Evolutionary conservation across 208 protist species (phyloP).

Genomic region (Leishmania major): DNA sequence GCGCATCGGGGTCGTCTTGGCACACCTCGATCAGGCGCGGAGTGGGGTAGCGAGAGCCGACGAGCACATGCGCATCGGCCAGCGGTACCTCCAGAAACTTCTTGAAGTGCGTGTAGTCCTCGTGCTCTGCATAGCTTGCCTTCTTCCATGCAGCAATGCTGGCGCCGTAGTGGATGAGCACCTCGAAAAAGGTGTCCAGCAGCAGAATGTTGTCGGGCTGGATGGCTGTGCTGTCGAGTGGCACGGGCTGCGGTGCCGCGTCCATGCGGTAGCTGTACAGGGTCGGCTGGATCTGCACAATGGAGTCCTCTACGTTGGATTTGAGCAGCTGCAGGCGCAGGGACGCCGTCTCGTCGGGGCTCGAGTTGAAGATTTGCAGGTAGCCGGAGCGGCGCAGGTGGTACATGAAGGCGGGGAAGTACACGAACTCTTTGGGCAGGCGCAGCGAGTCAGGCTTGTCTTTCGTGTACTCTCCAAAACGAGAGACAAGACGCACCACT

Average conservation of each 20-base stretch:
- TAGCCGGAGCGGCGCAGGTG: conserved; percentile 98
- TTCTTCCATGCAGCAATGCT: conserved; percentile 96
- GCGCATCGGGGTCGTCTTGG: conserved; percentile 95
- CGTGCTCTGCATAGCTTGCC: conserved; percentile 93
- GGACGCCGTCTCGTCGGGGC: conserved; percentile 98
- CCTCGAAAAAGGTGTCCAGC: conserved; percentile 99
- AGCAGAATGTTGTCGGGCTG: conserved; percentile 96
- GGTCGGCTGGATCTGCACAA: conserved; percentile 99
- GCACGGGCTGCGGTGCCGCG: conserved; percentile 85
- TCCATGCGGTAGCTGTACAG: conserved; percentile 97
- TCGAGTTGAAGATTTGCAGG: conserved; percentile 97
- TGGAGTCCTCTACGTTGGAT: conserved; percentile 93
- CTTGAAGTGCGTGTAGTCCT: conserved; percentile 95
- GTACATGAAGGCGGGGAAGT: conserved; percentile 99
- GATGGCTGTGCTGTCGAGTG: conserved; percentile 92
- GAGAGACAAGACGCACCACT: conserved; percentile 97
- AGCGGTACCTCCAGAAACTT: conserved; percentile 94
- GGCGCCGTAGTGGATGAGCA: conserved; percentile 97
- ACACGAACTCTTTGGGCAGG: conserved; percentile 92
- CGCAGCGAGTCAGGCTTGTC: conserved; percentile 92
- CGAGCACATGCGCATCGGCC: conserved; percentile 91
- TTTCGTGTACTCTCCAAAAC: conserved; percentile 94
- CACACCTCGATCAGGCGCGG: conserved; percentile 97
- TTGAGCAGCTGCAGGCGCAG: conserved; percentile 96
- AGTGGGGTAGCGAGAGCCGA: conserved; percentile 93